These are phyloP conservation scores for Pistacia atlantica DNA, from an alignment of 345 rosid species.

Conservation along the genomic window DNA sequence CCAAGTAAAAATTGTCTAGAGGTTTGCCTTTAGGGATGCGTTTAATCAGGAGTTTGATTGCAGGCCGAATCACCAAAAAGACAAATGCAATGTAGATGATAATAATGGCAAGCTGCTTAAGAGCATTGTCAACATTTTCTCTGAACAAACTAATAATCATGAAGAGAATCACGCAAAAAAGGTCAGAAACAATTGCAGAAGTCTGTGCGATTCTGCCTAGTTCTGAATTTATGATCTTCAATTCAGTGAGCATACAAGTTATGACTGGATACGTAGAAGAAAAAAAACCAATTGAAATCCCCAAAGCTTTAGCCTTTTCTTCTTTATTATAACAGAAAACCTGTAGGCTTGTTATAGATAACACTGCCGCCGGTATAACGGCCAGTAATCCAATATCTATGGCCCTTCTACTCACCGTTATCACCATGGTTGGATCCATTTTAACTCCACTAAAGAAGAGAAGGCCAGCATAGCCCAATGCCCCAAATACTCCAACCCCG, in stretches of 20 bases:
- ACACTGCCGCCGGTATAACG: constrained; percentile 22
- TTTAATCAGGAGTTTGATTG: neutral
- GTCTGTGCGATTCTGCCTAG: constrained; percentile 25
- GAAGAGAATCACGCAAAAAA: neutral
- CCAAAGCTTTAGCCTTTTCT: neutral
- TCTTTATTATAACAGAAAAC: neutral
- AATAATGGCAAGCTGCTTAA: neutral
- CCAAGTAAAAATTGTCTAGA: neutral
- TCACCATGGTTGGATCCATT: constrained; percentile 27
- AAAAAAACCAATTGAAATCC: constrained; percentile 18
- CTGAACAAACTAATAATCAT: neutral
- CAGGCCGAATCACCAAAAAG: neutral
- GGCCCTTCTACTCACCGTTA: constrained; percentile 19
- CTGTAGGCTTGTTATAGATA: neutral
- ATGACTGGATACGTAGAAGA: constrained; percentile 40
- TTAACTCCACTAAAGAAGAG: constrained; percentile 33
- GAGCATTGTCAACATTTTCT: neutral
- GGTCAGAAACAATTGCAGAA: constrained; percentile 21
- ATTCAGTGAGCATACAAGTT: constrained; percentile 34
- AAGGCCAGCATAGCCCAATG: constrained; percentile 32
- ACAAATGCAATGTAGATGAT: neutral
- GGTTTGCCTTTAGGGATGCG: constrained; percentile 9
- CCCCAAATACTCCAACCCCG: constrained; percentile 34
- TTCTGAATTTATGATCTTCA: constrained; percentile 26
- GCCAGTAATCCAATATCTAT: constrained; percentile 17